Evolutionary conservation across 2,329 filamentous ascomycete genomes (phyloP), one percentile per base, ranked within the genome.

Genomic region (Nemania serpens): DNA sequence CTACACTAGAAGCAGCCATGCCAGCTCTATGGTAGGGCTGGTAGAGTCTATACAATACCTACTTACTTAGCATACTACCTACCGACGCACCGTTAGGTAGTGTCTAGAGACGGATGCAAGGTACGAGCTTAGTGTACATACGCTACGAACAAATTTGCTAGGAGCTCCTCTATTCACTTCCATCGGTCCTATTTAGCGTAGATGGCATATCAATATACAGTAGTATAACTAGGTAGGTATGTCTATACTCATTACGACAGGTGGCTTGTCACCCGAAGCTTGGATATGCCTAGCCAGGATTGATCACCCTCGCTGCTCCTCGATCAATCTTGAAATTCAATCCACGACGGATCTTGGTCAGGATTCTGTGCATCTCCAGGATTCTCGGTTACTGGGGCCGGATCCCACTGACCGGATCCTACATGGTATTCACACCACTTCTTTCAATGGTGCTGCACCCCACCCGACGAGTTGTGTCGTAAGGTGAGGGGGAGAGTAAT

Each of bases 341-440:
- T 7, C 7, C 25, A 29, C 10, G 15, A 36, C n/a, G 29, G 46
- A 48, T 48, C 46, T 36, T 36, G n/a, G 25, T 13, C 46, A 34
- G 46, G 46, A 36, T 48, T 33, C 47, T 46, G 33, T 37, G 25
- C 48, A 41, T 39, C 45, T 15, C 48, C 33, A 45, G 54, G 49
- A 20, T 54, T 39, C 33, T 61, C 59, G 59, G 59, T 41, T 54
- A n/a, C 37, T 61, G 43, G 36, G 43, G 54, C 59, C 54, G 22
- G 54, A 58, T 55, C 54, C 59, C 47, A 25, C 17, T n/a, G 13
- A 29, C 43, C 20, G n/a, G 43, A 45, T 50, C 53, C 53, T 29
- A 53, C 33, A 12, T 39, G 15, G 3, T 13, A 39, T 12, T n/a
- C 18, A 61, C 29, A 37, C 43, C 46, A 55, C 50, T 55, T n/a